These are phyloP conservation scores for Paraphoma sp. DNA, from an alignment of 2,329 filamentous ascomycete genomes.

Conservation along the genomic window DNA sequence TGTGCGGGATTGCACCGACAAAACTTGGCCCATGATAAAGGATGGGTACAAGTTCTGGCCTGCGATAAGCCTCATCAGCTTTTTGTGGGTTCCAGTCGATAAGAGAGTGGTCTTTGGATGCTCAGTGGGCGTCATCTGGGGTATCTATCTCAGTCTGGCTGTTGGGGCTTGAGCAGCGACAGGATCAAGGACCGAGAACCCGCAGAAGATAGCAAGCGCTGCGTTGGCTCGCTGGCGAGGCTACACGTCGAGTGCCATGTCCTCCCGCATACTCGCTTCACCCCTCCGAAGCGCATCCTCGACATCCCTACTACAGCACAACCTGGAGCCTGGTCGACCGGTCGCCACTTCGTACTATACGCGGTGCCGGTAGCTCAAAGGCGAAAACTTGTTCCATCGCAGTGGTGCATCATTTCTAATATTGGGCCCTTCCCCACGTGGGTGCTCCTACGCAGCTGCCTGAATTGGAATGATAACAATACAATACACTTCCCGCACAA, in stretches of 20 bases:
- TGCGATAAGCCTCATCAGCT: slow-evolving; percentile 72
- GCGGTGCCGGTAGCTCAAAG: neutral
- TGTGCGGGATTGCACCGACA: slow-evolving; percentile 45
- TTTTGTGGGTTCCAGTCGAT: slow-evolving; percentile 74
- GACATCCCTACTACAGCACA: no score
- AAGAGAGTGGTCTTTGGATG: slow-evolving; percentile 74
- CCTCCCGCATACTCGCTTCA: neutral
- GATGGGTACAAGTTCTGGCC: slow-evolving; percentile 80
- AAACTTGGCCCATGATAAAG: slow-evolving; percentile 61
- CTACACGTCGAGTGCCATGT: neutral
- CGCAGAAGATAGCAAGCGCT: neutral
- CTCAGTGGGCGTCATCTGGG: slow-evolving; percentile 75
- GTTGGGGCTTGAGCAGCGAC: slow-evolving; percentile 33
- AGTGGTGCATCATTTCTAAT: neutral
- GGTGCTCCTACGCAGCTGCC: neutral
- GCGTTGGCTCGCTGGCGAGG: neutral
- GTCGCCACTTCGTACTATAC: no score
- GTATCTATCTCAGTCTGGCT: slow-evolving; percentile 74
- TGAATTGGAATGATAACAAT: neutral
- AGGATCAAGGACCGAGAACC: neutral
- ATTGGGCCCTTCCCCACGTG: neutral
- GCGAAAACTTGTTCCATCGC: neutral
- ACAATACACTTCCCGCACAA: neutral
- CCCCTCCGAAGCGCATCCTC: neutral
- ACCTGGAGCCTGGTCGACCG: no score